Evolutionary conservation across 768 basidiomycete genomes (phyloP).

Genomic region (Auriscalpium orientale): DNA sequence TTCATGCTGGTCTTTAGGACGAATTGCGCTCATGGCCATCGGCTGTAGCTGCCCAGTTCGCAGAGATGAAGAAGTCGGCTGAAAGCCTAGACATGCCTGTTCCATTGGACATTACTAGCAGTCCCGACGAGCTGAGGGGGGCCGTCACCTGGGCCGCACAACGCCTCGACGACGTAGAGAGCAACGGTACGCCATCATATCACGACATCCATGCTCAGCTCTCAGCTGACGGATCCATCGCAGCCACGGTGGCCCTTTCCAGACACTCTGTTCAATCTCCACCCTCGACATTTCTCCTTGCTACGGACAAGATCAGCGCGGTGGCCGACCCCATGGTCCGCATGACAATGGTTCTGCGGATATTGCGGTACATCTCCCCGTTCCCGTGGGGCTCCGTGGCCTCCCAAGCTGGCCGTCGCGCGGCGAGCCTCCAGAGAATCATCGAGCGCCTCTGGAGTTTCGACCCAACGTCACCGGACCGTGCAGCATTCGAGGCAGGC

Average conservation of each 20-base stretch:
- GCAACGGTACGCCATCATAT: constrained; percentile 1
- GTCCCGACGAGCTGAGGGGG: constrained; percentile 4
- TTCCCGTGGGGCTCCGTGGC: constrained; percentile 68
- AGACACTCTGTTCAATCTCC: constrained; percentile 11
- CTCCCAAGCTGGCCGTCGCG: constrained; percentile 53
- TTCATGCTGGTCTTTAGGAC: too few species aligned
- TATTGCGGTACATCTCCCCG: constrained; percentile 65
- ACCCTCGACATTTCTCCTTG: constrained; percentile 25
- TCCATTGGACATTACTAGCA: constrained; percentile 5
- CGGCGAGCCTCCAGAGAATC: constrained; percentile 39
- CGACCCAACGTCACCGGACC: constrained; percentile 19
- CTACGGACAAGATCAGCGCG: constrained; percentile 4
- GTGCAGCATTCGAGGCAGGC: constrained; percentile 14
- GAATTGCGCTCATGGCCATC: too few species aligned
- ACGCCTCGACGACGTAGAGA: constrained; percentile 11
- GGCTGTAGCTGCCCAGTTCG: too few species aligned
- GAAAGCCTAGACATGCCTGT: not conserved
- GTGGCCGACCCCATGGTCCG: constrained; percentile 14
- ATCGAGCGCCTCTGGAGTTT: constrained; percentile 39
- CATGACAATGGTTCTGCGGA: constrained; percentile 25
- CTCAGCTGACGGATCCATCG: not conserved
- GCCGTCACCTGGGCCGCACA: not conserved
- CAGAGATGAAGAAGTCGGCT: too few species aligned
- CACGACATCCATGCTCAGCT: not conserved
- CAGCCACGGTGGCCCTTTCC: constrained; percentile 5